Base-by-base conservation (phyloP, 2,329 filamentous ascomycete genomes). In the Ophiostoma tasmaniense region DNA sequence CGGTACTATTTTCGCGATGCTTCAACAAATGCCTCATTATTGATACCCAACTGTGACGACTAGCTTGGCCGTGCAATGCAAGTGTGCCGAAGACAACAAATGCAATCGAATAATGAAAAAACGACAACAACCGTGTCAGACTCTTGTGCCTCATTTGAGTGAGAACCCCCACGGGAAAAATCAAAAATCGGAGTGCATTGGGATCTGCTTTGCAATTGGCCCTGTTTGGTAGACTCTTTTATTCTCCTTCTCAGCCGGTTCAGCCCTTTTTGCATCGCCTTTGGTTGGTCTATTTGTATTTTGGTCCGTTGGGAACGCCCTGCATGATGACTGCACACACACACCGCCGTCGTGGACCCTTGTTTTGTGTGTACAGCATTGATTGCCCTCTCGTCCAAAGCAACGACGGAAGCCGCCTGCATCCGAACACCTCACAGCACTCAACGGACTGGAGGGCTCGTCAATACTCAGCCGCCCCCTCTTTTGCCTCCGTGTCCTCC, bases 381-480 rank as follows among this genome's bases (percentile, higher is more conserved):
- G 25, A 61, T 33, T 61, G 25, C 55, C 30, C 25, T 61, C 33
- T 6, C 33, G n/a, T n/a, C n/a, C 33, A 33, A 33, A 33, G 5
- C 33, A 33, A 33, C 33, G 33, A 28, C 55, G 55, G 55, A 62
- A 33, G 11, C 33, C 55, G 55, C 25, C 55, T 28, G 55, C 28
- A 33, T 62, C 55, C 55, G 55, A 25, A 13, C 6, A 33, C 55
- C 7, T 13, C 17, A 50, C 3, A 39, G 10, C 3, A 10, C 35
- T 37, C 35, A 37, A 37, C 35, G 35, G 7, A 37, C 17, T 17
- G 11, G 13, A 55, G 50, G 50, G 50, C 22, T 55, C 7, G 22
- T 55, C 50, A 55, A 55, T 55, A 55, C 14, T 55, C 50, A 55
- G 50, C 50, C 50, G 50, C 50, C 50, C 50, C 50, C 50, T 55